phyloP scores from a whole-genome alignment of 257 asterid genomes.

The Vinca minor region DNA sequence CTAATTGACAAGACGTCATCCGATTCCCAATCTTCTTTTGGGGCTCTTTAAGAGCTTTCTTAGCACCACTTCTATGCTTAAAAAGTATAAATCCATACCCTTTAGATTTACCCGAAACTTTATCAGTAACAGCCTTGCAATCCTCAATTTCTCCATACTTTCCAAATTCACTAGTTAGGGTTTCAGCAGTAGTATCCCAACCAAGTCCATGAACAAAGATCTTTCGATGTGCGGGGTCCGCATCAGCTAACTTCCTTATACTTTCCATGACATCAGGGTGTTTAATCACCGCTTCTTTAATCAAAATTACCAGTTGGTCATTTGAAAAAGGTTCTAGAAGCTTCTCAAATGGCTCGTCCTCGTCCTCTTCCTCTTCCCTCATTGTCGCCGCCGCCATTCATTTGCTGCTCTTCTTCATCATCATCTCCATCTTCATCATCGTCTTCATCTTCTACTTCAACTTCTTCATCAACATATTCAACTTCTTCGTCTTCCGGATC shows the following conservation, averaged over 20 bases:
- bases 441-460: slow-evolving; percentile 25
- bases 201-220: slow-evolving; percentile 93
- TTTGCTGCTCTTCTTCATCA: slow-evolving; percentile 15
- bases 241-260: slow-evolving; percentile 58
- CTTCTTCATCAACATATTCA: slow-evolving; percentile 24
- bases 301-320: slow-evolving; percentile 58
- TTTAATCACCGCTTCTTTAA: slow-evolving; percentile 56
- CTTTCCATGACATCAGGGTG: slow-evolving; percentile 54
- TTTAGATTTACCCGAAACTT: slow-evolving; percentile 68
- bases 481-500: slow-evolving; percentile 23
- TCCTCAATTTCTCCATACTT: slow-evolving; percentile 93
- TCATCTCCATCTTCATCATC: no score
- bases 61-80: slow-evolving; percentile 66
- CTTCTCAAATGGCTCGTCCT: slow-evolving; percentile 77
- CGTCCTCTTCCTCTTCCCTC: no score
- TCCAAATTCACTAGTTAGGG: slow-evolving; percentile 47
- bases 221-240: slow-evolving; percentile 89
- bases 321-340: slow-evolving; percentile 80
- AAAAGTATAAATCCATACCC: slow-evolving; percentile 82
- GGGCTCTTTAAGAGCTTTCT: slow-evolving; percentile 63
- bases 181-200: slow-evolving; percentile 83
- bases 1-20: slow-evolving; percentile 87
- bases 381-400: slow-evolving; percentile 41
- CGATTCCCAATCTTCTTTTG: slow-evolving; percentile 84
- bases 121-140: slow-evolving; percentile 87